phyloP scores from a whole-genome alignment of 2,329 filamentous ascomycete species.

The Beauveria asiatica region DNA sequence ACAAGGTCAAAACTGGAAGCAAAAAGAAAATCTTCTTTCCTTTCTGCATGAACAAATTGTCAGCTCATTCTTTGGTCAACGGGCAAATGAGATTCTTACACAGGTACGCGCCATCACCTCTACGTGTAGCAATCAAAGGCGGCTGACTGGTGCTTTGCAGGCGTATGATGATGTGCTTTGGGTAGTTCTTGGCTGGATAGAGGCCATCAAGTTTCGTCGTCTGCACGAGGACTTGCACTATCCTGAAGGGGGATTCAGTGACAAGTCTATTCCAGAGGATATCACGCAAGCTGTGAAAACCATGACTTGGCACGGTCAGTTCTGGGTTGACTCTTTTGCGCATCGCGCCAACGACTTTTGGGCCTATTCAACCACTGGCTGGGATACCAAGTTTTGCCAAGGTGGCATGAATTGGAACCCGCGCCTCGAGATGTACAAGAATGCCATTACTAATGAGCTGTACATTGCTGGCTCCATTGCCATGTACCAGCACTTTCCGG shows the following conservation, averaged over 20 bases:
- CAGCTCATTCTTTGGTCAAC: constrained; percentile 80
- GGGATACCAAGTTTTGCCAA: constrained; percentile 71
- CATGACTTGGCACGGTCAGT: constrained; percentile 63
- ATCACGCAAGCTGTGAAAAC: constrained; percentile 28
- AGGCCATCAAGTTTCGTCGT: constrained; percentile 67
- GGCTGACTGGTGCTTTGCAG: constrained; percentile 29
- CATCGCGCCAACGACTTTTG: constrained; percentile 81
- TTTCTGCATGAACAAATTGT: constrained; percentile 70
- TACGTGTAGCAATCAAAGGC: no score
- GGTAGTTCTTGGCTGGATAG: constrained; percentile 88
- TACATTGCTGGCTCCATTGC: constrained; percentile 75
- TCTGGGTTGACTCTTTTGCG: constrained; percentile 69
- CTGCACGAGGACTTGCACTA: constrained; percentile 60
- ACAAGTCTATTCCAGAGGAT: constrained; percentile 16
- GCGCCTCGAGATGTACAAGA: constrained; percentile 75
- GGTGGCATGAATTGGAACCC: constrained; percentile 93
- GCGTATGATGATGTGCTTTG: constrained; percentile 93
- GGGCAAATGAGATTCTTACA: constrained; percentile 63
- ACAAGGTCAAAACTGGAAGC: constrained; percentile 32
- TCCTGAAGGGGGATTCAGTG: constrained; percentile 17
- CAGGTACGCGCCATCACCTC: constrained; percentile 25
- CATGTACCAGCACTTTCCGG: constrained; percentile 87
- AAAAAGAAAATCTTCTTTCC: constrained; percentile 71
- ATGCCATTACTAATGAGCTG: constrained; percentile 90
- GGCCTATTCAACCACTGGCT: constrained; percentile 68